A percentile compares a stretch with the other conserved stretches of the same genome.
phyloP scores from a whole-genome alignment of 768 basidiomycete species.

The Suillus weaverae region DNA sequence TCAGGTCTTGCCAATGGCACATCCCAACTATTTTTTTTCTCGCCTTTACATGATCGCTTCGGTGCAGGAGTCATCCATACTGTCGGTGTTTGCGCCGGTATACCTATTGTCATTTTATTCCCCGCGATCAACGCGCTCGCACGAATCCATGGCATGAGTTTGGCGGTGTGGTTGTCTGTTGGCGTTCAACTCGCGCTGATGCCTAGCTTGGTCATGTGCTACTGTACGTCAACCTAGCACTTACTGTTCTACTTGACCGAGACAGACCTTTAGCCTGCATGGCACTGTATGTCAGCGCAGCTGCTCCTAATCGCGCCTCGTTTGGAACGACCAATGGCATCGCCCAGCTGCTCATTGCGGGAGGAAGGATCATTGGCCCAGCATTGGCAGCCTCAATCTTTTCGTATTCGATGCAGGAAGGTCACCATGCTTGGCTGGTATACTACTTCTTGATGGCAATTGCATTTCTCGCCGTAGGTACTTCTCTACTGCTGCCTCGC shows the following conservation, averaged over 20 bases:
- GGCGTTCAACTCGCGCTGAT: constrained; percentile 24
- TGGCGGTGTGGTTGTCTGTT: constrained; percentile 30
- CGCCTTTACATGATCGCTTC: constrained; percentile 27
- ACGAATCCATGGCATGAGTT: constrained; percentile 18
- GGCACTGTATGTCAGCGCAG: constrained; percentile 4
- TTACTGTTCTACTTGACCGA: neutral
- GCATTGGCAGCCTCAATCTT: constrained; percentile 62
- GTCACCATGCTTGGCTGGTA: constrained; percentile 22
- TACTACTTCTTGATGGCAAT: constrained; percentile 28
- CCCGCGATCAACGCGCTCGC: constrained; percentile 31
- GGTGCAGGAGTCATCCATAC: constrained; percentile 34
- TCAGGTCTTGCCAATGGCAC: constrained; percentile 33
- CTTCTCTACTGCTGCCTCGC: constrained; percentile 29
- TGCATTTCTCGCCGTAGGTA: constrained; percentile 14
- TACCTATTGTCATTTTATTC: constrained; percentile 32
- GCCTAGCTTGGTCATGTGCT: constrained; percentile 29
- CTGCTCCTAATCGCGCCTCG: constrained; percentile 64
- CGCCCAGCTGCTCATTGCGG: constrained; percentile 42
- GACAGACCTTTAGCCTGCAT: neutral
- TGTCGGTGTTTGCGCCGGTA: constrained; percentile 26
- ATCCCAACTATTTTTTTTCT: constrained; percentile 34
- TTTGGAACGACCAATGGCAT: constrained; percentile 72
- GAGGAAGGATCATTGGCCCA: constrained; percentile 53
- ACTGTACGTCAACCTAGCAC: constrained; percentile 24
- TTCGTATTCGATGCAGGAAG: constrained; percentile 57